These are phyloP conservation scores for Taxawa tesnikishii DNA, from an alignment of 2,329 filamentous ascomycete species.

Conservation along the genomic window DNA sequence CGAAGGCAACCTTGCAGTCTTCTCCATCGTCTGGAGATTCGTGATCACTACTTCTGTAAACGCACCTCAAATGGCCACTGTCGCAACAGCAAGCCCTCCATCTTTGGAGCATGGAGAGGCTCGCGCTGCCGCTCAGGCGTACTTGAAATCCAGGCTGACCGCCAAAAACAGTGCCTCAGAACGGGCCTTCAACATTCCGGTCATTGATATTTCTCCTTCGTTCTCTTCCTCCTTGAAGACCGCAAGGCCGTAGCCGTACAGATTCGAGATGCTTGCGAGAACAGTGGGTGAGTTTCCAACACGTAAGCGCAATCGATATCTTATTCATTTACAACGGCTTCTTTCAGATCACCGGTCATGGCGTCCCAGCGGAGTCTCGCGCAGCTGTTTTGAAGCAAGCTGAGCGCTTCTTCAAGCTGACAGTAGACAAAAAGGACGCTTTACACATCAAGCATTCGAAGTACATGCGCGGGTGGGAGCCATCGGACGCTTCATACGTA, in stretches of 20 bases:
- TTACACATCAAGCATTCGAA: slow-evolving; percentile 27
- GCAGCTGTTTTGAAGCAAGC: slow-evolving; percentile 25
- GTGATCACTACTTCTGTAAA: no score
- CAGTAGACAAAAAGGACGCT: slow-evolving; percentile 32
- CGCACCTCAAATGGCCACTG: no score
- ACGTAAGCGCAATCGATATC: no score
- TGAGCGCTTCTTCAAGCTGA: slow-evolving; percentile 29
- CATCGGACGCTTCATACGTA: slow-evolving; percentile 30
- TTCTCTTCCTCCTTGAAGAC: slow-evolving; percentile 22
- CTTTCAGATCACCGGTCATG: slow-evolving; percentile 6
- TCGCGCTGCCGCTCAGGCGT: slow-evolving; percentile 4
- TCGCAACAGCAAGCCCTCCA: no score
- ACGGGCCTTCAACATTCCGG: slow-evolving; percentile 5
- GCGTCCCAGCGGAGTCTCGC: slow-evolving; percentile 12
- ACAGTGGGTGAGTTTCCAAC: slow-evolving; percentile 33
- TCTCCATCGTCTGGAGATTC: no score
- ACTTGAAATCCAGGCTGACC: slow-evolving; percentile 4
- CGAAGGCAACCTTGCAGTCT: no score
- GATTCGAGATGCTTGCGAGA: slow-evolving; percentile 27
- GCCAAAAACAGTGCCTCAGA: slow-evolving; percentile 1
- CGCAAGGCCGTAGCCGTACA: slow-evolving; percentile 26
- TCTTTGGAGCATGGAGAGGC: slow-evolving; percentile 1
- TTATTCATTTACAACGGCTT: slow-evolving; percentile 2
- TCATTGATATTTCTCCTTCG: slow-evolving; percentile 32
- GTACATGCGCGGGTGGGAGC: slow-evolving; percentile 29